Percentiles rank a stretch among this genome's conserved stretches.
Conservation (phyloP, 768 basidiomycete genomes). For the Mycena sanguinolenta region DNA sequence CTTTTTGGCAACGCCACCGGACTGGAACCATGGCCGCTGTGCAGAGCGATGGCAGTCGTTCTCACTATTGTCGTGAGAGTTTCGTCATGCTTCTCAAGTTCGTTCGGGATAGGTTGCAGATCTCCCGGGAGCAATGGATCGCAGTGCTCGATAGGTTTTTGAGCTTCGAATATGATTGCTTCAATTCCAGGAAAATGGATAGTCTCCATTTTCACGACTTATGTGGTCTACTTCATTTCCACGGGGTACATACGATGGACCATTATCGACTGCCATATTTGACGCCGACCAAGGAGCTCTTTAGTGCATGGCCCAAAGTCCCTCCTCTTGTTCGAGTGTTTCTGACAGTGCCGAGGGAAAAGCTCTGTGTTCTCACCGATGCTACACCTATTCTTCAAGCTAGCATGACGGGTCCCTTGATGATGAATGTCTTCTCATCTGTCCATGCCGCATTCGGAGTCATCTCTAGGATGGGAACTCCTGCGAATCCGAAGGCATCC, state of each 20-base stretch:
- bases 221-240: conserved; percentile 50
- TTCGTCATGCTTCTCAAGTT: conserved; percentile 53
- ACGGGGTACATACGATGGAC: conserved; percentile 47
- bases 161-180: conserved; percentile 32
- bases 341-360: too few species aligned
- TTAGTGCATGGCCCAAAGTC: too few species aligned
- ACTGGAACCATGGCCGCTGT: too few species aligned
- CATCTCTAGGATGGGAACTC: conserved; percentile 28
- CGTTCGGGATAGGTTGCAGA: conserved; percentile 44
- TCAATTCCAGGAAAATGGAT: conserved; percentile 43
- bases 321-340: too few species aligned
- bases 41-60: conserved; percentile 34
- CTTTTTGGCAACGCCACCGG: conserved; percentile 39
- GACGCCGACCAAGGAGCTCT: too few species aligned
- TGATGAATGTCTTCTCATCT: too few species aligned
- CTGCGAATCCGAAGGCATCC: conserved; percentile 27
- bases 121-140: conserved; percentile 36
- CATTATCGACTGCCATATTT: too few species aligned
- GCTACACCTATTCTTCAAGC: too few species aligned
- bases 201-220: conserved; percentile 55
- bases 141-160: conserved; percentile 43
- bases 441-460: too few species aligned
- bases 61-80: conserved; percentile 56
- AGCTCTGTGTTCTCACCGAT: too few species aligned
- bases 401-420: too few species aligned